Evolutionary conservation across 768 basidiomycete genomes (phyloP).

Genomic region (Boletus pseudo-olivaceus): DNA sequence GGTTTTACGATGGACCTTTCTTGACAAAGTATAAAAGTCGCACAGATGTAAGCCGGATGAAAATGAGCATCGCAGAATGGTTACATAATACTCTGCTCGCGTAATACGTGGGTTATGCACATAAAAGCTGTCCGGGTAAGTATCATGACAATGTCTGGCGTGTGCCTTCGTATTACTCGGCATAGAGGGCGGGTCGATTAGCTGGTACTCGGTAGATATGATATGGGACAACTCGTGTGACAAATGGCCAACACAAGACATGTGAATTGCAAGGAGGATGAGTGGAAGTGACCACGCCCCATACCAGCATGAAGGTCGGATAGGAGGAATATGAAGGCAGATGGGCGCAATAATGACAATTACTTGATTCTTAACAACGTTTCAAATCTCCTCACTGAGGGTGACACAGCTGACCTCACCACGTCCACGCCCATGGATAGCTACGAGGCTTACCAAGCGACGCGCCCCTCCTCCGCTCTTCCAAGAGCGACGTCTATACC

Average conservation of each 20-base stretch:
- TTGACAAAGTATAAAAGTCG: background rate
- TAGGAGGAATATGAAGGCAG: constrained; percentile 7
- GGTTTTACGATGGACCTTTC: background rate
- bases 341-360: constrained; percentile 18
- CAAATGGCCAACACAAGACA: background rate
- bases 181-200: constrained; percentile 11
- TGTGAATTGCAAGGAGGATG: background rate
- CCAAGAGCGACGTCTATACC: constrained; percentile 32
- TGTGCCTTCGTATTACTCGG: constrained; percentile 2
- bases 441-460: constrained; percentile 25
- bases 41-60: background rate
- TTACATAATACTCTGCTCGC: constrained; percentile 3
- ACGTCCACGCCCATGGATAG: background rate
- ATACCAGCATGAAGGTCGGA: background rate
- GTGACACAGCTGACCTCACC: background rate
- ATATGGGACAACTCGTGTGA: background rate
- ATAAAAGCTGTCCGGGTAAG: constrained; percentile 9
- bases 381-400: constrained; percentile 1
- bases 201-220: constrained; percentile 2
- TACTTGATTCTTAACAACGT: constrained; percentile 7
- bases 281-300: constrained; percentile 5
- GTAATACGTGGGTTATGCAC: constrained; percentile 19
- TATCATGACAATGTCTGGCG: constrained; percentile 12
- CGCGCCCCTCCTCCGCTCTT: constrained; percentile 31
- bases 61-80: background rate